Percentiles rank a stretch among this genome's conserved stretches.
phyloP scores from a whole-genome alignment of 1,139 yeast species.

The Pichia sp. region DNA sequence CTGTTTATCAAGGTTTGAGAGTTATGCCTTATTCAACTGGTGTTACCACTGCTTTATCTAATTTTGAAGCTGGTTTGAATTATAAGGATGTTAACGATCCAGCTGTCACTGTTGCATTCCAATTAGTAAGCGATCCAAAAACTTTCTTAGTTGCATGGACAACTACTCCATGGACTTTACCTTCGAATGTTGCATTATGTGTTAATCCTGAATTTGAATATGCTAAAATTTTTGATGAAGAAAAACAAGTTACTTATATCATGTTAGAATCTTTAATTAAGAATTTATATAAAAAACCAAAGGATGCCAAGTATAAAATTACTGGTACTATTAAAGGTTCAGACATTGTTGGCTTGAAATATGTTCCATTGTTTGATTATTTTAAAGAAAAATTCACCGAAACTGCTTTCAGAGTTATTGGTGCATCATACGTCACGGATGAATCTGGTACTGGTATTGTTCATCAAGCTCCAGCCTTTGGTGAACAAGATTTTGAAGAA shows the following conservation, averaged over 20 bases:
- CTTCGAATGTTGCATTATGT: slow-evolving; percentile 86
- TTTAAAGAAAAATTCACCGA: slow-evolving; percentile 71
- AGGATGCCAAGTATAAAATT: slow-evolving; percentile 77
- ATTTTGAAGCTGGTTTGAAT: slow-evolving; percentile 97
- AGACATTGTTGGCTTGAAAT: slow-evolving; percentile 70
- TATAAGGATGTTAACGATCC: slow-evolving; percentile 97
- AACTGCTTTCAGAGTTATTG: slow-evolving; percentile 72
- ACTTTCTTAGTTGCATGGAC: slow-evolving; percentile 95
- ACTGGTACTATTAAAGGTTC: slow-evolving; percentile 76
- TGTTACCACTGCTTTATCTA: slow-evolving; percentile 90
- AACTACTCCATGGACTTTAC: slow-evolving; percentile 99
- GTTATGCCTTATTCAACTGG: slow-evolving; percentile 99
- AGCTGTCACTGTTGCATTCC: slow-evolving; percentile 89
- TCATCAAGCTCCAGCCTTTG: slow-evolving; percentile 97
- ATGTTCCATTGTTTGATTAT: slow-evolving; percentile 77
- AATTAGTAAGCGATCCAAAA: slow-evolving; percentile 69
- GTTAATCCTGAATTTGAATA: slow-evolving; percentile 90
- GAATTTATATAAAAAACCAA: slow-evolving; percentile 89
- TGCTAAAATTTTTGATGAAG: slow-evolving; percentile 87
- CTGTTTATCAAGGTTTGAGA: slow-evolving; percentile 89
- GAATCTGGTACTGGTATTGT: slow-evolving; percentile 99
- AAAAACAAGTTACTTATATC: slow-evolving; percentile 70
- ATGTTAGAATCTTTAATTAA: slow-evolving; percentile 75
- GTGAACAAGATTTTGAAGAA: slow-evolving; percentile 95
- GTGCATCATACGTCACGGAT: slow-evolving; percentile 77